Evolutionary conservation across 805 yeast genomes (phyloP).

Genomic region (Candida yuanshanica): DNA sequence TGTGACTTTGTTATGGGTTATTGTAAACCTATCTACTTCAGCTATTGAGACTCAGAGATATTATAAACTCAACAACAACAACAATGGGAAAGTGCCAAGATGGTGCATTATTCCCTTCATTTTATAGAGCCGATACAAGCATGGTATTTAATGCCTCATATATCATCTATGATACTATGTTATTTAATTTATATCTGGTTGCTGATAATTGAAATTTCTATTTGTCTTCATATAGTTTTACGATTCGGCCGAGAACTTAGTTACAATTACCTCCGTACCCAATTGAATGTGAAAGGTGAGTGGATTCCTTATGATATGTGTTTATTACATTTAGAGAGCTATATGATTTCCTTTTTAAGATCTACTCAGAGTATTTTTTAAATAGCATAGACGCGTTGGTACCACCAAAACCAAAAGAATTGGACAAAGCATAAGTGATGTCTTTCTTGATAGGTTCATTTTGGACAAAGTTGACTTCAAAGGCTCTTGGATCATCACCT

Average conservation of each 20-base stretch:
- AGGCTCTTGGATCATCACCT: slow-evolving; percentile 37
- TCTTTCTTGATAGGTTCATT: slow-evolving; percentile 36
- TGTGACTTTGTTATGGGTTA: slow-evolving; percentile 25
- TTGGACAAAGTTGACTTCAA: slow-evolving; percentile 51
- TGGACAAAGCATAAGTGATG: slow-evolving; percentile 62
- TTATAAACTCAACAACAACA: slow-evolving; percentile 30
- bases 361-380: slow-evolving; percentile 24
- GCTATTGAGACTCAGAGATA: slow-evolving; percentile 46
- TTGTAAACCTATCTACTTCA: slow-evolving; percentile 47
- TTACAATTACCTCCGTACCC: no score
- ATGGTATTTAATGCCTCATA: no score
- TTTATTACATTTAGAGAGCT: background rate
- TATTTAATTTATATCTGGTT: no score
- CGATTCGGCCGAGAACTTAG: no score
- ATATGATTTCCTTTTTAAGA: no score
- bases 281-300: no score
- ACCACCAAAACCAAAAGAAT: slow-evolving; percentile 98
- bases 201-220: no score
- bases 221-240: no score
- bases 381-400: slow-evolving; percentile 75
- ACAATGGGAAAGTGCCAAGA: slow-evolving; percentile 17
- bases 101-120: slow-evolving; percentile 36
- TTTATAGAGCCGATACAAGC: no score
- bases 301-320: background rate
- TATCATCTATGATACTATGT: no score